Evolutionary conservation across 306 rosid genomes (phyloP), one percentile per base, ranked within the genome.

Genomic region (Psophocarpus tetragonolobus): DNA sequence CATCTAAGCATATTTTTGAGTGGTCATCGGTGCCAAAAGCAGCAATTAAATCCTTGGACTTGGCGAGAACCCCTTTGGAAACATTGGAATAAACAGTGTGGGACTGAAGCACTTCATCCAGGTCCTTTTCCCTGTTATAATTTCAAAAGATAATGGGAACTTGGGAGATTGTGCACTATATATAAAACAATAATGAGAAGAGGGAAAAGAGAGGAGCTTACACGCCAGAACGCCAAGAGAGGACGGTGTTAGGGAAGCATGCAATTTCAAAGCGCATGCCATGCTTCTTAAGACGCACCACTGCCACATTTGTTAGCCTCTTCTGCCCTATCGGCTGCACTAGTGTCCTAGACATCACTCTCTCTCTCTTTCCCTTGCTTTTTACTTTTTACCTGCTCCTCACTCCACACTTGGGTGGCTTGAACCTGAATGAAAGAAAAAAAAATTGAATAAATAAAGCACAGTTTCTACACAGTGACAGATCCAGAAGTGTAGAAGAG

Each of bases 201-300:
- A 21, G 60, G 45, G 18, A n/a, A n/a, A 56, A 36, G 17, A 36
- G n/a, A 65, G 33, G 35, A 35, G 68, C 87, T 80, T 87, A 91
- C 98, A 92, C 95, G 81, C 97, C 92, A 7, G 98, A 89, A 36
- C 98, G 98, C 98, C 98, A 95, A 15, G 98, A 84, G 62, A 95
- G 98, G 53, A 86, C 97, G 62, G 96, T 95, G 89, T 95, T 95
- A 64, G 93, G 93, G 82, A 87, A 95, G 75, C 97, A 95, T 3
- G 98, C 97, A 14, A 95, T 88, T 88, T 95, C 98, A 10, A 95
- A 95, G 74, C 98, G 97, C 32, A 23, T 83, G 38, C 98, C 97
- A 1, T 65, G 92, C 78, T 87, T 92, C 76, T 91, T 95, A 24
- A 95, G 90, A 71, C 98, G 98, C 27, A 92, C 98, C 38, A 88